phyloP scores from a whole-genome alignment of 345 rosid species.

The Corchorus olitorius region DNA sequence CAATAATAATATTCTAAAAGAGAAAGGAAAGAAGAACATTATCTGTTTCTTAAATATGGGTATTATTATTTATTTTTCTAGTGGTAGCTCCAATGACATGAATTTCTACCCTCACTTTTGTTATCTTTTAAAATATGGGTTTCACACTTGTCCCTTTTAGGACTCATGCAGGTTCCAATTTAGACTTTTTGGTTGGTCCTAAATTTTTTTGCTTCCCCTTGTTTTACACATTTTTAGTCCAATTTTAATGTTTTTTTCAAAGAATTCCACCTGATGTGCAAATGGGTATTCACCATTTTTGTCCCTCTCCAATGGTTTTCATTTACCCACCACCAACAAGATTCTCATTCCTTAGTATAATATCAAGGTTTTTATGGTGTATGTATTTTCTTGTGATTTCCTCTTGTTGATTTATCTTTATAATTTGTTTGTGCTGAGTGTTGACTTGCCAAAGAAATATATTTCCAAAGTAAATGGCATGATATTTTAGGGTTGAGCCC shows the following conservation, averaged over 20 bases:
- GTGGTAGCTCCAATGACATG: slow-evolving; percentile 39
- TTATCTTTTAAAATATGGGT: slow-evolving; percentile 46
- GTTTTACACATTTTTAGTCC: slow-evolving; percentile 12
- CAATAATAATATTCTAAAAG: not conserved
- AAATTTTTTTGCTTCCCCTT: slow-evolving; percentile 19
- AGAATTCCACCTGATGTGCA: slow-evolving; percentile 23
- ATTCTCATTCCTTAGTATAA: slow-evolving; percentile 17
- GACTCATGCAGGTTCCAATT: slow-evolving; percentile 29
- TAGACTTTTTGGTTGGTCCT: slow-evolving; percentile 35
- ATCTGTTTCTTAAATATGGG: not conserved
- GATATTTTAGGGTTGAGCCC: slow-evolving; percentile 31
- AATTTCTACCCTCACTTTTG: slow-evolving; percentile 63
- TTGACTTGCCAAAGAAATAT: slow-evolving; percentile 13
- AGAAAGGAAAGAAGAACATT: not conserved
- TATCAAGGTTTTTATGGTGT: slow-evolving; percentile 13
- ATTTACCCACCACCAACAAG: slow-evolving; percentile 29
- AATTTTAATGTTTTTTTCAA: not conserved
- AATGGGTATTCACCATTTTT: slow-evolving; percentile 29
- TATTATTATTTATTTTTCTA: slow-evolving; percentile 10
- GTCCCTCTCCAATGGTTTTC: slow-evolving; percentile 27
- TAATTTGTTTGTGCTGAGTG: slow-evolving; percentile 3
- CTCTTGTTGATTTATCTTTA: not conserved
- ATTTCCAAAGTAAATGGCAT: not conserved
- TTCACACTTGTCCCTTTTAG: slow-evolving; percentile 38
- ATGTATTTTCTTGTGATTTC: slow-evolving; percentile 14